Evolutionary conservation across 495 filamentous ascomycete species (phyloP), one percentile per base, ranked within the genome.

Genomic region (Penicillium simplicissimum): DNA sequence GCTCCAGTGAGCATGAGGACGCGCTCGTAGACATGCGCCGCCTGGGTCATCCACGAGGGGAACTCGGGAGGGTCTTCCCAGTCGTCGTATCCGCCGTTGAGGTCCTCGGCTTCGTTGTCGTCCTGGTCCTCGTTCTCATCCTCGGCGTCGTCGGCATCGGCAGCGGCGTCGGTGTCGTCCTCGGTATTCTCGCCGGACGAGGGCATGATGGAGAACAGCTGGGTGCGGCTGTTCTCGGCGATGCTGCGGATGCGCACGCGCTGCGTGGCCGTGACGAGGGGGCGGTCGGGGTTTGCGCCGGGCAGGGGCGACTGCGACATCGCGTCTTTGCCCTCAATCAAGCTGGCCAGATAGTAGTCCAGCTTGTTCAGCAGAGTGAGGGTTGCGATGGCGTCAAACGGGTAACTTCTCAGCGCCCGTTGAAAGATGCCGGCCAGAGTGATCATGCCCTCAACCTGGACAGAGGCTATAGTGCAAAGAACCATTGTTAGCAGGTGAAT

Each of bases 371-470:
- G 77, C 0, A 92, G 62, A 0, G 74, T 67, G 58, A 97, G 90
- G 0, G 88, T 91, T 0, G 85, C 65, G 17, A 73, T 67, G 0
- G 87, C 84, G 0, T 86, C 75, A n/a, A 91, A 88, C 0, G 85
- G 80, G 72, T 94, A 93, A 0, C 82, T 78, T 7, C 81, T 67
- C 4, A 96, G 73, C 71, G 87, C 90, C 0, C 80, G 83, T 60
- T 84, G 84, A 15, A 90, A 72, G 28, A 92, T 78, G 55, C 85
- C 80, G 0, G 92, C 91, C 52, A 96, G 79, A 56, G 85, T 89
- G 23, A 96, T 84, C 10, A 96, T 80, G 67, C 89, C 92, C 34
- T 91, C 89, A 13, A 92, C 86, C 76, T 96, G 91, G n/a, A 96
- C 79, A 40, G 83, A 85, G 35, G 92, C 91, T 94, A 65, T 14